Percentiles rank a stretch among this genome's conserved stretches.
phyloP scores from a whole-genome alignment of 2,329 filamentous ascomycete genomes.

The Aspergillus sergii region DNA sequence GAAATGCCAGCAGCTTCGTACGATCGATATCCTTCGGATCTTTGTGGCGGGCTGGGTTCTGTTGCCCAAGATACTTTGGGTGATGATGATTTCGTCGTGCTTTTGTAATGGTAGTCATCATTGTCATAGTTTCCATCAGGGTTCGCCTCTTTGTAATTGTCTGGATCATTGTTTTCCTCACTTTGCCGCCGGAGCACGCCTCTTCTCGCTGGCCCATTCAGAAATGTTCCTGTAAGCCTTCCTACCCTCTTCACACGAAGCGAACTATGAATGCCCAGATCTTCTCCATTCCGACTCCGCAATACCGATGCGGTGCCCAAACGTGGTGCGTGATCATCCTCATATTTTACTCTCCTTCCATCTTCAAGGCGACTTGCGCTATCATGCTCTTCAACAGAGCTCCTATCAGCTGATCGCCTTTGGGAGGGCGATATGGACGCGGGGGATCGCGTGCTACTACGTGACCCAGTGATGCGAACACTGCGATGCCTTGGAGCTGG shows the following conservation, averaged over 20 bases:
- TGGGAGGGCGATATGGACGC: slow-evolving; percentile 41
- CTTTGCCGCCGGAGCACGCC: slow-evolving; percentile 65
- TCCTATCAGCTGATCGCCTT: slow-evolving; percentile 33
- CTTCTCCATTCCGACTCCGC: slow-evolving; percentile 59
- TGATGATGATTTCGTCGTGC: slow-evolving; percentile 30
- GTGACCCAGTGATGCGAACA: slow-evolving; percentile 45
- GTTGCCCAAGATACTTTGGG: slow-evolving; percentile 40
- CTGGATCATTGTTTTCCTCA: slow-evolving; percentile 62
- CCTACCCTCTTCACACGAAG: slow-evolving; percentile 77
- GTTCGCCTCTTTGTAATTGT: slow-evolving; percentile 31
- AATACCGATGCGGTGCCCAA: slow-evolving; percentile 41
- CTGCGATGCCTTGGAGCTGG: slow-evolving; percentile 49
- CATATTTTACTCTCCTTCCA: slow-evolving; percentile 32
- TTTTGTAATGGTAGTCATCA: slow-evolving; percentile 28
- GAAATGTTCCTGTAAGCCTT: slow-evolving; percentile 73
- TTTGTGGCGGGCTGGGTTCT: slow-evolving; percentile 33
- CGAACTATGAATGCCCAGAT: slow-evolving; percentile 68
- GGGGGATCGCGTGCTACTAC: slow-evolving; percentile 45
- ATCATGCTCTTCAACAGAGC: slow-evolving; percentile 33
- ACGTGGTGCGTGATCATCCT: slow-evolving; percentile 38
- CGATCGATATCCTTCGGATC: slow-evolving; percentile 25
- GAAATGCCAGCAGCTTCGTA: slow-evolving; percentile 24
- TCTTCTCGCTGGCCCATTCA: slow-evolving; percentile 77
- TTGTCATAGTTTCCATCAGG: slow-evolving; percentile 32
- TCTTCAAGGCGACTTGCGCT: slow-evolving; percentile 39